Evolutionary conservation across 192 early-diverging fungal genomes (phyloP).

Genomic region (Backusella luteola): DNA sequence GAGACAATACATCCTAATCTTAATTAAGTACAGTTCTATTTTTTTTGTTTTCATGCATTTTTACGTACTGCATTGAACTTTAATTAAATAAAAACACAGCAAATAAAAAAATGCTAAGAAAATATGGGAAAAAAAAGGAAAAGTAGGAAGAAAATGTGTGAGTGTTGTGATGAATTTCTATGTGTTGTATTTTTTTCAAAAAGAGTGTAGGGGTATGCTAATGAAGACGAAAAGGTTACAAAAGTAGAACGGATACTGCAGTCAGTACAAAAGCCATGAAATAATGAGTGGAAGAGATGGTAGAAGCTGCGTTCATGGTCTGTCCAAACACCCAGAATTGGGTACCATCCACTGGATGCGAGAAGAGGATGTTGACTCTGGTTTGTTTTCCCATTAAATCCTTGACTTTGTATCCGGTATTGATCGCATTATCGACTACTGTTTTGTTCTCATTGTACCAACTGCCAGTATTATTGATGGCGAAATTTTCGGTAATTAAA

Average conservation of each 20-base stretch:
- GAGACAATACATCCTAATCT: neutral
- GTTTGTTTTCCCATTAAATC: neutral
- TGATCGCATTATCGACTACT: conserved; percentile 28
- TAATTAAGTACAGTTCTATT: neutral
- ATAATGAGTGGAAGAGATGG: neutral
- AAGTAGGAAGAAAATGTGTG: neutral
- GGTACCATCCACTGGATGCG: conserved; percentile 19
- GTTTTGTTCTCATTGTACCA: conserved; percentile 27
- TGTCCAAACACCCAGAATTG: conserved; percentile 23
- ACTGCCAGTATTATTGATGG: conserved; percentile 20
- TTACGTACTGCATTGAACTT: neutral
- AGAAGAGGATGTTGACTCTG: conserved; percentile 25
- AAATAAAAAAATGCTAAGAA: neutral
- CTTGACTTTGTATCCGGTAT: conserved; percentile 15
- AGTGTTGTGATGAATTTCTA: neutral
- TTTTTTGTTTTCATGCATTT: conserved; percentile 1
- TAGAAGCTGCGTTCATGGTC: neutral
- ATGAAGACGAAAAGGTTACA: neutral
- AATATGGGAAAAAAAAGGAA: neutral
- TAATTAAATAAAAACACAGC: neutral
- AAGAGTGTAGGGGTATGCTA: neutral
- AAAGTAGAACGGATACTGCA: neutral
- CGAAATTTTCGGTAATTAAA: conserved; percentile 22
- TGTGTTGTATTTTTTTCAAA: neutral
- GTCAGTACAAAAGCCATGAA: neutral